Evolutionary conservation across 768 basidiomycete species (phyloP), one percentile per base, ranked within the genome.

Genomic region (Boletus eberwhitei): DNA sequence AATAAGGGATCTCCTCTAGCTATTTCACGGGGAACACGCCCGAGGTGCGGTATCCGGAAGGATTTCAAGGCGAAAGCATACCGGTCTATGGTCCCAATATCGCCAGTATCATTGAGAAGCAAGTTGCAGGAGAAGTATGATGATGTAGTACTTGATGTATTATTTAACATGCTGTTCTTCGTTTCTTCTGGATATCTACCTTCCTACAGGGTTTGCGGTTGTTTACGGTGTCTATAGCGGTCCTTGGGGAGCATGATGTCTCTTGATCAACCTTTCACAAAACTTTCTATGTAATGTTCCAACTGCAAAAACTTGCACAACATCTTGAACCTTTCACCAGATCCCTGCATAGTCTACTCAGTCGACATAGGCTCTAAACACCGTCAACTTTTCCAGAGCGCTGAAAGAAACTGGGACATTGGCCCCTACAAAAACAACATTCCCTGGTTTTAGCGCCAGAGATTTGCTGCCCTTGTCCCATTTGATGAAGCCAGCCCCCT

Each of bases 341-440:
- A 24, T 32, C 16, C 26, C 2, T 38, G 31, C 17, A 39, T 5
- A n/a, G 13, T 31, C 52, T 53, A 37, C 32, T 64, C 21, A 62
- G 39, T 59, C 56, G 21, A 64, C 69, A 43, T 65, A 72, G 21
- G 70, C 70, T 43, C 70, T 67, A 38, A 67, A 71, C 13, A 70
- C 51, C 8, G 51, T 58, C 53, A 71, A 57, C 4, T 52, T 51
- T 13, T 61, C 58, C 4, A 45, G 74, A 9, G 75, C 72, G 26
- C 62, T 58, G 58, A 93, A 77, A 37, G 68, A 66, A 24, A 94
- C 71, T 55, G 75, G 76, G 4, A 79, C 76, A 8, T 79, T 84
- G 3, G 94, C 92, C 29, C 87, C 92, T 24, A 97, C 72, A 58
- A 98, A 96, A 59, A 90, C 71, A 21, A 92, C 93, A 59, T 86